Percentiles rank a stretch among this genome's conserved stretches.
phyloP scores from a whole-genome alignment of 306 rosid species.

The Corylus heterophylla region DNA sequence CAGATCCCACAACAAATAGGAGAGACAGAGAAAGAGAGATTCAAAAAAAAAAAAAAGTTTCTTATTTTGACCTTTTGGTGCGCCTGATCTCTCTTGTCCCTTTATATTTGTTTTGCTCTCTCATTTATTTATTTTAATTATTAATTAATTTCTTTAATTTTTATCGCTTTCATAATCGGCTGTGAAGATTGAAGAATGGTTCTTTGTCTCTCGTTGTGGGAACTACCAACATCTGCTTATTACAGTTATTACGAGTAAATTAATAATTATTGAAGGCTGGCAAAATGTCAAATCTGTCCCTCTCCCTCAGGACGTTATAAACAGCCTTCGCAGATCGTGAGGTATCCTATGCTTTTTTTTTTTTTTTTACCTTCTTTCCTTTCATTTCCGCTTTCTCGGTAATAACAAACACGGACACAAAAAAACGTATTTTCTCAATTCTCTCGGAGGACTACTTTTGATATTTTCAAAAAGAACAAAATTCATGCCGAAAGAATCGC shows the following conservation, averaged over 20 bases:
- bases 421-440: not conserved
- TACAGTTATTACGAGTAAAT: not conserved
- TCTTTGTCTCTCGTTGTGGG: not conserved
- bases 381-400: not conserved
- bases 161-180: not conserved
- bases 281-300: not conserved
- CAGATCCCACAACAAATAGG: not conserved
- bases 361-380: not conserved
- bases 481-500: no score
- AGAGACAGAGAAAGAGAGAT: not conserved
- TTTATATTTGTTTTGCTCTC: not conserved
- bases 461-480: no score
- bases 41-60: not conserved
- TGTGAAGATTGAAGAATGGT: not conserved
- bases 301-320: not conserved
- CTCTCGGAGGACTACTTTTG: no score
- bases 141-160: not conserved
- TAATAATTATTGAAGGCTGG: slow-evolving; percentile 4
- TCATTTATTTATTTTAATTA: not conserved
- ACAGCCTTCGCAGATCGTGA: slow-evolving; percentile 25
- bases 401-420: no score
- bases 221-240: not conserved
- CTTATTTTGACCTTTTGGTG: not conserved
- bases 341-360: slow-evolving; percentile 29
- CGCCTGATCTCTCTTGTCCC: not conserved